Percentiles rank a stretch among this genome's conserved stretches.
These are phyloP conservation scores for Coemansia sp. DNA, from an alignment of 192 early-diverging fungal genomes.

Conservation along the genomic window DNA sequence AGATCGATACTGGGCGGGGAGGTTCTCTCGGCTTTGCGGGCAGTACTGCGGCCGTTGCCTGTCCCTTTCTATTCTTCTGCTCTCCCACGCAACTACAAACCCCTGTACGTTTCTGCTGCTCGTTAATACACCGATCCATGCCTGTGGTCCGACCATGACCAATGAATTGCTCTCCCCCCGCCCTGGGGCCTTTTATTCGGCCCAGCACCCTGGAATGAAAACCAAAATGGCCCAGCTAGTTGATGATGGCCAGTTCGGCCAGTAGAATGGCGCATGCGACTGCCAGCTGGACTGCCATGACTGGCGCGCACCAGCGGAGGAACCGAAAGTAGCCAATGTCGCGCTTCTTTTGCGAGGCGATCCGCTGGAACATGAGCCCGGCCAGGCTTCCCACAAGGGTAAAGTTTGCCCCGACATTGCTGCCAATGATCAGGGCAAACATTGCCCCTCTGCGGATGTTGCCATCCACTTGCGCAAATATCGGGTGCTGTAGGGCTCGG, in stretches of 20 bases:
- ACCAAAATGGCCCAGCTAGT: not conserved
- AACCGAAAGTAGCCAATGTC: slow-evolving; percentile 26
- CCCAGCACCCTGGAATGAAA: not conserved
- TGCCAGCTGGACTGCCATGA: slow-evolving; percentile 24
- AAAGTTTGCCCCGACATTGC: slow-evolving; percentile 78
- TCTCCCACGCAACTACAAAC: too few species aligned
- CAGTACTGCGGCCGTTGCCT: too few species aligned
- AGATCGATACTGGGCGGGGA: too few species aligned
- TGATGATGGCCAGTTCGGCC: slow-evolving; percentile 15
- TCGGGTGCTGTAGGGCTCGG: slow-evolving; percentile 59
- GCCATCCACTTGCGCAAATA: slow-evolving; percentile 44
- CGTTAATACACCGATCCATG: too few species aligned
- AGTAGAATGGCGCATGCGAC: slow-evolving; percentile 22
- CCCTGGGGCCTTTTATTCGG: too few species aligned
- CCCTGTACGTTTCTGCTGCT: too few species aligned
- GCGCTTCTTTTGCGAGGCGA: slow-evolving; percentile 19
- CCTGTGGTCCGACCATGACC: too few species aligned
- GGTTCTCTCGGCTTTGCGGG: too few species aligned
- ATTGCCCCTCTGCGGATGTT: slow-evolving; percentile 52
- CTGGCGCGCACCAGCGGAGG: slow-evolving; percentile 25
- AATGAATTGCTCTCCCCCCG: too few species aligned
- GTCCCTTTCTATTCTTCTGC: too few species aligned
- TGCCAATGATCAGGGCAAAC: slow-evolving; percentile 69
- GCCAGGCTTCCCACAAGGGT: slow-evolving; percentile 69
- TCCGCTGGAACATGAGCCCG: slow-evolving; percentile 53